phyloP scores from a whole-genome alignment of 2,329 filamentous ascomycete species.

The Neodidymelliopsis sp. region DNA sequence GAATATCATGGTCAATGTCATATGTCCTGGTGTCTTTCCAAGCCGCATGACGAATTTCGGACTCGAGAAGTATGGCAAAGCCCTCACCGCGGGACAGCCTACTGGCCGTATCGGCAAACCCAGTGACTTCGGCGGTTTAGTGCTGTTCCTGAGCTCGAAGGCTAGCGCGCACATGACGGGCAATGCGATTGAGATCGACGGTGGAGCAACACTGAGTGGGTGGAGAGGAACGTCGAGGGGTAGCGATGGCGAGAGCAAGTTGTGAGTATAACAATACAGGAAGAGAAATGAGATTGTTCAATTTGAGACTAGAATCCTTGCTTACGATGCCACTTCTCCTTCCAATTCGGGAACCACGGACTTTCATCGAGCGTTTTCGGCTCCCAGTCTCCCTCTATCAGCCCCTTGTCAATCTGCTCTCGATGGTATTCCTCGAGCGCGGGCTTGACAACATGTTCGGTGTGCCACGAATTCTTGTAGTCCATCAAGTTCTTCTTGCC shows the following conservation, averaged over 20 bases:
- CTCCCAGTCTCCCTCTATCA: slow-evolving; percentile 70
- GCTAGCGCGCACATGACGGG: slow-evolving; percentile 55
- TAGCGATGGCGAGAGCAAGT: slow-evolving; percentile 30
- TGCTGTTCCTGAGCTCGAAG: slow-evolving; percentile 53
- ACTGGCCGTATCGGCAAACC: slow-evolving; percentile 58
- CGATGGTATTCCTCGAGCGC: slow-evolving; percentile 67
- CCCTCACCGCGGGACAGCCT: slow-evolving; percentile 56
- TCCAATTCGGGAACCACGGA: slow-evolving; percentile 80
- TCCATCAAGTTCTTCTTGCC: slow-evolving; percentile 75
- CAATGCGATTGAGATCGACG: slow-evolving; percentile 58
- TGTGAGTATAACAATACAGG: slow-evolving; percentile 26
- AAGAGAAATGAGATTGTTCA: background rate
- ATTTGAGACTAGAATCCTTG: slow-evolving; percentile 62
- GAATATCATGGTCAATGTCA: slow-evolving; percentile 60
- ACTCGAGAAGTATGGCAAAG: slow-evolving; percentile 58
- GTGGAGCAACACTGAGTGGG: slow-evolving; percentile 54
- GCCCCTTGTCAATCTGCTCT: slow-evolving; percentile 70
- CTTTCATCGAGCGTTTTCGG: slow-evolving; percentile 74
- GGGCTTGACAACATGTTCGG: slow-evolving; percentile 75
- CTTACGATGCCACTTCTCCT: slow-evolving; percentile 72
- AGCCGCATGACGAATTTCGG: slow-evolving; percentile 64
- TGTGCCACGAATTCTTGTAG: slow-evolving; percentile 85
- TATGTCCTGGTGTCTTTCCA: slow-evolving; percentile 58
- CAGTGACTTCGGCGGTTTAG: slow-evolving; percentile 56
- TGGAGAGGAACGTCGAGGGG: slow-evolving; percentile 46